Conservation (phyloP, 306 rosid genomes). For the Quercus berberidifolia region DNA sequence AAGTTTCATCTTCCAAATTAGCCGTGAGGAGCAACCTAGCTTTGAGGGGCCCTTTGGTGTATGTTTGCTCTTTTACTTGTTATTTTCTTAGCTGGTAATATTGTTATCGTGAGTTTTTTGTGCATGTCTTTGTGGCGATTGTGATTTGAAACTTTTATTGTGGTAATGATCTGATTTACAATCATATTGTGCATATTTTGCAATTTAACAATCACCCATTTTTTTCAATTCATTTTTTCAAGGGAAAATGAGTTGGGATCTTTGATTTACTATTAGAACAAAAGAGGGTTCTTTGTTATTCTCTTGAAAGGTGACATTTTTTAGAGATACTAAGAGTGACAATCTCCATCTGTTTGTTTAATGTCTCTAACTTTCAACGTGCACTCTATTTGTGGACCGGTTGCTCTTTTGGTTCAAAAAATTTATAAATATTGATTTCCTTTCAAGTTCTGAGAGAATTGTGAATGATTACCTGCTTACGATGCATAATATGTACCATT, state of each 20-base stretch:
- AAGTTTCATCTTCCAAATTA: constrained; percentile 31
- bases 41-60: constrained; percentile 45
- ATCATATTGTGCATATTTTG: neutral
- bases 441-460: neutral
- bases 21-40: constrained; percentile 33
- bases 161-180: too few relatives aligned
- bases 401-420: neutral
- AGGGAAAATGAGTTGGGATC: too few relatives aligned
- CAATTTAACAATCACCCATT: neutral
- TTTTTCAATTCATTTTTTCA: neutral
- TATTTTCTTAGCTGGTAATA: neutral
- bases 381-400: neutral
- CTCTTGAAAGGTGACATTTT: too few relatives aligned
- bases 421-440: neutral
- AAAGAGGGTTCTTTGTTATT: too few relatives aligned
- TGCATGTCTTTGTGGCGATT: neutral
- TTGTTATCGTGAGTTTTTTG: neutral
- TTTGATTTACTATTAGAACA: too few relatives aligned
- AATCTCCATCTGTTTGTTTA: neutral
- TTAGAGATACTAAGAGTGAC: neutral
- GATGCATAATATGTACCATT: too few relatives aligned
- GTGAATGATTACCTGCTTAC: neutral
- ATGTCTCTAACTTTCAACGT: neutral
- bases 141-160: neutral
- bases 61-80: neutral